These are phyloP conservation scores for Brassica cretica DNA, from an alignment of 345 rosid species.

Conservation along the genomic window DNA sequence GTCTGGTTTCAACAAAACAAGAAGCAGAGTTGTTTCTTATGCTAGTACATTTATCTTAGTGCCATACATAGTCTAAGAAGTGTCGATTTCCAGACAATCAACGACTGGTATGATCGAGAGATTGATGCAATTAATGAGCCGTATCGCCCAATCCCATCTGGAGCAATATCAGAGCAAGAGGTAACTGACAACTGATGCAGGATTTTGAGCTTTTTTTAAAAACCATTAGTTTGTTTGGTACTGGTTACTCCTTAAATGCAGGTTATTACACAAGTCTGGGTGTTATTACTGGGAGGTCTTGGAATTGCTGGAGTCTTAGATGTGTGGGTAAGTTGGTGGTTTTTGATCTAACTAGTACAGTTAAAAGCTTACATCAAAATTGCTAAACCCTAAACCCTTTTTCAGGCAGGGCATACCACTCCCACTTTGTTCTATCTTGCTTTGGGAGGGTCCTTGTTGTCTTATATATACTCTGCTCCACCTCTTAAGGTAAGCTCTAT, in stretches of 20 bases:
- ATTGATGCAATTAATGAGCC: constrained; percentile 98
- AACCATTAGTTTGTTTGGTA: background rate
- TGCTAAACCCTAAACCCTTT: constrained; percentile 14
- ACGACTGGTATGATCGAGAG: constrained; percentile 96
- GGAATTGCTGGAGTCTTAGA: constrained; percentile 81
- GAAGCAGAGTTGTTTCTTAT: background rate
- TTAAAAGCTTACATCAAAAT: background rate
- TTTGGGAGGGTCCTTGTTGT: constrained; percentile 88
- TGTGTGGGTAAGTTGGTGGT: constrained; percentile 71
- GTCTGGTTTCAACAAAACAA: constrained; percentile 39
- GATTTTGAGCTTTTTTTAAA: background rate
- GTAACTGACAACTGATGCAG: constrained; percentile 27
- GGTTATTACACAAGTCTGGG: constrained; percentile 93
- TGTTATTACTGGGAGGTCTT: constrained; percentile 82
- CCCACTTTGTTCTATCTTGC: constrained; percentile 87
- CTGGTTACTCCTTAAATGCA: constrained; percentile 28
- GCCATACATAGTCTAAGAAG: constrained; percentile 7
- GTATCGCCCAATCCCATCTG: constrained; percentile 96
- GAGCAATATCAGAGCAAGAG: constrained; percentile 91
- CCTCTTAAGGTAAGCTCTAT: constrained; percentile 76
- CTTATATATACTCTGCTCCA: constrained; percentile 96
- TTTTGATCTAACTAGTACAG: constrained; percentile 4
- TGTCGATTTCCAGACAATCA: constrained; percentile 62
- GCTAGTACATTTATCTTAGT: constrained; percentile 24
- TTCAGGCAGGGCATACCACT: constrained; percentile 84